Evolutionary conservation across 2,329 filamentous ascomycete species (phyloP).

Genomic region (Leptodontidium sp.): DNA sequence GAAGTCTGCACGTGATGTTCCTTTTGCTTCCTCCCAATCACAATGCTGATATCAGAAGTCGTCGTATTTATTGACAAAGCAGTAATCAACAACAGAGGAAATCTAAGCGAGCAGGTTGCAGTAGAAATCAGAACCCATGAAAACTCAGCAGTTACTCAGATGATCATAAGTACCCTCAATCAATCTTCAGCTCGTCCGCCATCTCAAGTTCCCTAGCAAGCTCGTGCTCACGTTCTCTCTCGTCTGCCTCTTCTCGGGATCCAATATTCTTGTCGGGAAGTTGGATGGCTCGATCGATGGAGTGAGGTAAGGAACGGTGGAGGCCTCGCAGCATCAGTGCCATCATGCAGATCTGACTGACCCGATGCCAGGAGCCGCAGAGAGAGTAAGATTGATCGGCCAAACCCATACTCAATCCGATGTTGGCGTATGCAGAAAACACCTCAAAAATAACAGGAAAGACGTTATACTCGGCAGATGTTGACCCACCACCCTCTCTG

Average conservation of each 20-base stretch:
- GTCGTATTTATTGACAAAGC: no score
- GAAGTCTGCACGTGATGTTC: not conserved
- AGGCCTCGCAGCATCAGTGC: slow-evolving; percentile 62
- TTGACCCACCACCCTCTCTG: slow-evolving; percentile 64
- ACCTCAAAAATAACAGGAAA: slow-evolving; percentile 68
- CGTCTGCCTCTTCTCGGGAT: not conserved
- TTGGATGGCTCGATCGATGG: slow-evolving; percentile 60
- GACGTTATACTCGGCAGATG: slow-evolving; percentile 59
- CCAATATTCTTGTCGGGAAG: slow-evolving; percentile 46
- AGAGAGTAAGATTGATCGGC: slow-evolving; percentile 59
- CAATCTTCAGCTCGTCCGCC: not conserved
- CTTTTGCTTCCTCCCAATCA: no score
- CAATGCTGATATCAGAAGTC: not conserved
- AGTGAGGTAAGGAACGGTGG: slow-evolving; percentile 62
- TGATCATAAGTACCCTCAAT: not conserved
- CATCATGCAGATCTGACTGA: slow-evolving; percentile 66
- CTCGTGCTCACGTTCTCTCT: slow-evolving; percentile 9
- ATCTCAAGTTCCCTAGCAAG: not conserved
- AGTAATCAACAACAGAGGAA: not conserved
- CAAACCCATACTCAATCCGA: slow-evolving; percentile 66
- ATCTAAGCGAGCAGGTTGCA: not conserved
- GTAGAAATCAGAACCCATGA: not conserved
- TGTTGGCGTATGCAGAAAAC: slow-evolving; percentile 65
- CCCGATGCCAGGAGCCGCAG: slow-evolving; percentile 58
- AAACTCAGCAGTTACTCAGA: not conserved